These are phyloP conservation scores for Coffea canephora DNA, from an alignment of 257 asterid species.

Conservation along the genomic window DNA sequence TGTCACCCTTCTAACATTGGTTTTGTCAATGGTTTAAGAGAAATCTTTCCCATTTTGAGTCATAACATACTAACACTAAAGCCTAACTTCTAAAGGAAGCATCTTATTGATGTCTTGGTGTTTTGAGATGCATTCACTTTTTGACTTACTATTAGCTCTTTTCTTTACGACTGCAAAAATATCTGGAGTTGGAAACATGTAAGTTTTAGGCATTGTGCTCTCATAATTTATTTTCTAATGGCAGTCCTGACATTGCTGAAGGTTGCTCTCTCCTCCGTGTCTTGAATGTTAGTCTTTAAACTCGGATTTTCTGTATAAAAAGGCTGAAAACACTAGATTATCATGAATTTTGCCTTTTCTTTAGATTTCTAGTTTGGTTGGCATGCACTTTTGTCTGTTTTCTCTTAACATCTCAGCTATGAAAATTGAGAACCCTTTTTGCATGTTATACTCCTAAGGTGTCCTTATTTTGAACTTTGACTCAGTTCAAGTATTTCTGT, in stretches of 20 bases:
- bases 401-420: too few relatives aligned
- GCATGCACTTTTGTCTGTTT: too few relatives aligned
- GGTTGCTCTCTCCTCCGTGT: neutral
- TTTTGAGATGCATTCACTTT: neutral
- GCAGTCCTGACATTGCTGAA: neutral
- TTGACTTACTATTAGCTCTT: neutral
- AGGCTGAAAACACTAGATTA: neutral
- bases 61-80: neutral
- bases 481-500: neutral
- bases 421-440: too few relatives aligned
- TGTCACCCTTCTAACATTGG: conserved; percentile 23
- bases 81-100: neutral
- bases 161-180: neutral
- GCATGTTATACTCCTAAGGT: too few relatives aligned
- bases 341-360: neutral
- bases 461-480: neutral
- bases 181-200: neutral
- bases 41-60: neutral
- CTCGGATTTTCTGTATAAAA: neutral
- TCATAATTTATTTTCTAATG: too few relatives aligned
- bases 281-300: neutral
- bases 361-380: too few relatives aligned
- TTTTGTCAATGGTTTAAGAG: neutral
- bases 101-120: neutral
- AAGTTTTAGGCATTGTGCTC: neutral